Percentiles rank a stretch among this genome's conserved stretches.
phyloP scores from a whole-genome alignment of 1,284 basidiomycete genomes.

The Ustanciosporium gigantosporum region DNA sequence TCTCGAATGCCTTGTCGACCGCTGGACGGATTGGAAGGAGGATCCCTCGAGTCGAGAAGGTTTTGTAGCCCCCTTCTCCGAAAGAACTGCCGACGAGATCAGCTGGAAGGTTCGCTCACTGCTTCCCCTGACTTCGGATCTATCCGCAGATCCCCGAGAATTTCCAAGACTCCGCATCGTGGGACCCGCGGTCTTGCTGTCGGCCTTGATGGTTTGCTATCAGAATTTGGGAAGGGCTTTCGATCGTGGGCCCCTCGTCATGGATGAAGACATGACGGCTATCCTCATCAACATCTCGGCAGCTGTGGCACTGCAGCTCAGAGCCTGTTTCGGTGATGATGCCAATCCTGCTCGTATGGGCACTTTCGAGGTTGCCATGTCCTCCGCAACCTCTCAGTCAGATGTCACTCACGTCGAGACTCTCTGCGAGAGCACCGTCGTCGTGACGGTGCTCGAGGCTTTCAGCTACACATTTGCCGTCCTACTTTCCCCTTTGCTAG shows the following conservation, averaged over 20 bases:
- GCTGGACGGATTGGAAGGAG: not conserved
- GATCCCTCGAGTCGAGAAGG: not conserved
- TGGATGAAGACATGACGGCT: not conserved
- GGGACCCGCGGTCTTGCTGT: slow-evolving; percentile 3
- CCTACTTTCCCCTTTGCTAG: not conserved
- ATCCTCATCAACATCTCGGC: slow-evolving; percentile 8
- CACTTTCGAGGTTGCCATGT: too few relatives aligned
- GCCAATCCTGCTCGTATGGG: not conserved
- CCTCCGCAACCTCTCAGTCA: too few relatives aligned
- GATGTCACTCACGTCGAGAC: not conserved
- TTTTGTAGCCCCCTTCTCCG: not conserved
- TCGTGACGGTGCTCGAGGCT: not conserved
- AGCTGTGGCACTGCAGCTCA: slow-evolving; percentile 8
- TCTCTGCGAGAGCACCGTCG: not conserved
- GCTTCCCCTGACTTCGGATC: too few relatives aligned
- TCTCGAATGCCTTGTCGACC: slow-evolving; percentile 3
- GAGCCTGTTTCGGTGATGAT: slow-evolving; percentile 2
- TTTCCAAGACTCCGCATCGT: not conserved
- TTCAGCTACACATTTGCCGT: not conserved
- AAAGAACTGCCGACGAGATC: not conserved
- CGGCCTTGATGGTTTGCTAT: slow-evolving; percentile 8
- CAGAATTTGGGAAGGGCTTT: not conserved
- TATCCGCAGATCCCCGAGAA: not conserved
- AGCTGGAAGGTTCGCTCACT: too few relatives aligned
- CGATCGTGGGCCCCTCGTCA: not conserved